These are phyloP conservation scores for Scutellaria minor DNA, from an alignment of 257 asterid species.

Conservation along the genomic window DNA sequence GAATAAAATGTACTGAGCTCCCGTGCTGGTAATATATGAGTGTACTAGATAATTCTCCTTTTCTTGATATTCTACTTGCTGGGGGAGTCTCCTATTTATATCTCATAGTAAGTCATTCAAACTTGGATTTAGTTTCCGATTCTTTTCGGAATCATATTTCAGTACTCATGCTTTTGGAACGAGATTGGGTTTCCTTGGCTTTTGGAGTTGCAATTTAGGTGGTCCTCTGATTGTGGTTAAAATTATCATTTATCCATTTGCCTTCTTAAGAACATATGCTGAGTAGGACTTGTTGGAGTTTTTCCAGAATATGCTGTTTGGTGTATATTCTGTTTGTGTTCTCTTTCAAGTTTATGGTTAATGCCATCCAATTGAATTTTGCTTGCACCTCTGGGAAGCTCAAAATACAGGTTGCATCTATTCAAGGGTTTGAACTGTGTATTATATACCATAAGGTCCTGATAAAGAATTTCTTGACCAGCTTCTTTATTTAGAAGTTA, in stretches of 20 bases:
- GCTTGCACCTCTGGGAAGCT: constrained; percentile 24
- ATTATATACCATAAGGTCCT: constrained; percentile 6
- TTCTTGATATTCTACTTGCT: neutral
- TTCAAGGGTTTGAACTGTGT: constrained; percentile 19
- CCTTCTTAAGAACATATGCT: neutral
- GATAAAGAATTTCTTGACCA: constrained; percentile 1
- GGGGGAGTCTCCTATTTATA: constrained; percentile 11
- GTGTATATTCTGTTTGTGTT: constrained; percentile 16
- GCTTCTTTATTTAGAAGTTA: neutral
- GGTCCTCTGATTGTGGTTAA: neutral
- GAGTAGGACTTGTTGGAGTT: constrained; percentile 12
- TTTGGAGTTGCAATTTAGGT: constrained; percentile 8
- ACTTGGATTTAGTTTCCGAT: constrained; percentile 3
- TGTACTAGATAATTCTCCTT: constrained; percentile 14
- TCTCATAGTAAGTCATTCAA: constrained; percentile 5
- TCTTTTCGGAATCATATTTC: constrained; percentile 26
- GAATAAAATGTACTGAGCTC: constrained; percentile 21
- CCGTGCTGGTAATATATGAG: neutral
- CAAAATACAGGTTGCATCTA: constrained; percentile 16
- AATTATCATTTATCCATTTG: neutral
- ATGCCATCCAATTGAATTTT: constrained; percentile 22
- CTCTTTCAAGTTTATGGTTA: neutral
- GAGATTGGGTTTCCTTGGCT: constrained; percentile 15
- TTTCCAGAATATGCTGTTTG: neutral
- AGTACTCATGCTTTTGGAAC: constrained; percentile 21